These are phyloP conservation scores for Candida insectalens DNA, from an alignment of 805 yeast genomes.

Conservation along the genomic window DNA sequence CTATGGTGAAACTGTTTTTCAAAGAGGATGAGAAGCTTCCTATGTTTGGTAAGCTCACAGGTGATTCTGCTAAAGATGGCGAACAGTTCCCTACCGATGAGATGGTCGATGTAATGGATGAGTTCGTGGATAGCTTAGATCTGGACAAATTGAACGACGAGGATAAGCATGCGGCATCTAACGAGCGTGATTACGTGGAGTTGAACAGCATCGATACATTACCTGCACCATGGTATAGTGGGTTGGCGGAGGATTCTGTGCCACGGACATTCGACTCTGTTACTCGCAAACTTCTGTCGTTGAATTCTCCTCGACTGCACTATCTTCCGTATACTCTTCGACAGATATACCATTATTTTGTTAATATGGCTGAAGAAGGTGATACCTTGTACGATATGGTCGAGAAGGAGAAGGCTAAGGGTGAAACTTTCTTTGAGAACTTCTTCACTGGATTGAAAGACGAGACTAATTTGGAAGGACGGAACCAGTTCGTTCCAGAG, in stretches of 20 bases:
- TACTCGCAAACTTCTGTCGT: constrained; percentile 11
- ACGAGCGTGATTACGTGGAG: constrained; percentile 12
- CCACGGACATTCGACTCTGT: constrained; percentile 5
- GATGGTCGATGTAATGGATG: constrained; percentile 32
- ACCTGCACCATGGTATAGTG: constrained; percentile 7
- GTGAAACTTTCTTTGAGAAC: constrained; percentile 2
- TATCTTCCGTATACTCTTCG: constrained; percentile 6
- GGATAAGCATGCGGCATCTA: constrained; percentile 11
- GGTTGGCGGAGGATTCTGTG: constrained; percentile 7
- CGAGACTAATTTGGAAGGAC: constrained; percentile 1
- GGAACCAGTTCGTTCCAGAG: constrained; percentile 5
- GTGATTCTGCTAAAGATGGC: constrained; percentile 26
- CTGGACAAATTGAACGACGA: constrained; percentile 17
- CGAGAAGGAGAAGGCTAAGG: constrained; percentile 1
- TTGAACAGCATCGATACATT: constrained; percentile 12
- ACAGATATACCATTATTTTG: constrained; percentile 3
- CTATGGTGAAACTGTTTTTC: constrained; percentile 53
- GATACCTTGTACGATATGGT: constrained; percentile 7
- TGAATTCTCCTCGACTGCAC: constrained; percentile 16
- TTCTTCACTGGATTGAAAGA: constrained; percentile 4
- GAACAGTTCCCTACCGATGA: constrained; percentile 27
- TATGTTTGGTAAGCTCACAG: constrained; percentile 28
- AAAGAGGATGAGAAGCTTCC: constrained; percentile 67
- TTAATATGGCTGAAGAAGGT: constrained; percentile 5
- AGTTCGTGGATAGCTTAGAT: constrained; percentile 35